Conservation (phyloP, 805 yeast genomes). For the Candida khao-thaluensis region DNA sequence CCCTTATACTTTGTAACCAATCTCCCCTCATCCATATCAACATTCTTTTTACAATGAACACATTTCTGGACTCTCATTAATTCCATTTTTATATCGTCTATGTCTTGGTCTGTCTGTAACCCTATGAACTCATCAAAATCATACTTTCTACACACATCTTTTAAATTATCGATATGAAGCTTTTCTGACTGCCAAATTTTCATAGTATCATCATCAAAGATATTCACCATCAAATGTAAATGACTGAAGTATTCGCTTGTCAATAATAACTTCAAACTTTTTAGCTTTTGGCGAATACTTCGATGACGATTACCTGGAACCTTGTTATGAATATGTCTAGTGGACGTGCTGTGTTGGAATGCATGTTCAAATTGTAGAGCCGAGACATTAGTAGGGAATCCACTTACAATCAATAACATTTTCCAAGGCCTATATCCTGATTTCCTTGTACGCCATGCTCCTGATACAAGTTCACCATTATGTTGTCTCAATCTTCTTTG, state of each 20-base stretch:
- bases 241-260: conserved; percentile 41
- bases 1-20: conserved; percentile 8
- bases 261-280: conserved; percentile 45
- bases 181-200: conserved; percentile 36
- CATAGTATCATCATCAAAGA: conserved; percentile 38
- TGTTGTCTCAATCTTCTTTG: conserved; percentile 67
- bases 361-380: conserved; percentile 85
- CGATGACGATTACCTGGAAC: conserved; percentile 35
- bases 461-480: conserved; percentile 61
- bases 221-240: conserved; percentile 45
- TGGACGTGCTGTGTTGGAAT: conserved; percentile 69
- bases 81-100: conserved; percentile 9
- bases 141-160: neutral
- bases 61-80: conserved; percentile 27
- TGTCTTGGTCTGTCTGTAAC: conserved; percentile 7
- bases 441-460: conserved; percentile 65
- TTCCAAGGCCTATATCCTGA: conserved; percentile 71
- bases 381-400: conserved; percentile 65
- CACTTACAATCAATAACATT: conserved; percentile 60
- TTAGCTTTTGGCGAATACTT: conserved; percentile 47
- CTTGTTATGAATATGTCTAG: conserved; percentile 56
- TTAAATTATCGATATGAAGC: conserved; percentile 15
- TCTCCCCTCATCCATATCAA: neutral
- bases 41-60: conserved; percentile 23
- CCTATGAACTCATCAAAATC: neutral